Percentiles rank a stretch among this genome's conserved stretches.
Conservation (phyloP, 768 basidiomycete species). For the Rossbeevera mucosa region DNA sequence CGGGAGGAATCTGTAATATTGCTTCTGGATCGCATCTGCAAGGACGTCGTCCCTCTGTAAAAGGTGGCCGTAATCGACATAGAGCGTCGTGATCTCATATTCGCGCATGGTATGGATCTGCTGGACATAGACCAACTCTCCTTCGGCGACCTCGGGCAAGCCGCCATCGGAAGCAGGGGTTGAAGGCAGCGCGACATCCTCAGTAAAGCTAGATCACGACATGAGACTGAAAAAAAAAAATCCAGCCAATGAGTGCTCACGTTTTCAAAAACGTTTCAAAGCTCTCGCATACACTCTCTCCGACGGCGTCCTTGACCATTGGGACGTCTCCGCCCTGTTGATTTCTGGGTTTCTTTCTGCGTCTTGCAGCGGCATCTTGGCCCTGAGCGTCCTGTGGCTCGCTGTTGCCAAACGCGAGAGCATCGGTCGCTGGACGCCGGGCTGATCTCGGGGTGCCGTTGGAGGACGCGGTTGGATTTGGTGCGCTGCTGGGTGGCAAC, state of each 20-base stretch:
- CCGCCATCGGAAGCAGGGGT: slow-evolving; percentile 77
- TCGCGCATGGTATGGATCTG: slow-evolving; percentile 95
- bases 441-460: slow-evolving; percentile 31
- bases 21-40: slow-evolving; percentile 87
- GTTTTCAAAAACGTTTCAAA: slow-evolving; percentile 90
- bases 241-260: slow-evolving; percentile 43
- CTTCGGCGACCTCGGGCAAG: slow-evolving; percentile 48
- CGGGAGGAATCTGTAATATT: slow-evolving; percentile 96
- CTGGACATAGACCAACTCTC: slow-evolving; percentile 78
- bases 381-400: slow-evolving; percentile 39
- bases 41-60: slow-evolving; percentile 89
- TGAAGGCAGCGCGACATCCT: slow-evolving; percentile 70
- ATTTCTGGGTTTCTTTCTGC: slow-evolving; percentile 40
- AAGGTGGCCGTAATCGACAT: slow-evolving; percentile 91
- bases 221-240: not conserved
- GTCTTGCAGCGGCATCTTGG: slow-evolving; percentile 40
- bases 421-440: slow-evolving; percentile 45
- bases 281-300: slow-evolving; percentile 89
- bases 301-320: slow-evolving; percentile 88
- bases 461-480: slow-evolving; percentile 34
- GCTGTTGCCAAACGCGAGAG: slow-evolving; percentile 51
- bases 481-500: slow-evolving; percentile 48
- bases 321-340: slow-evolving; percentile 66
- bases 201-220: slow-evolving; percentile 63
- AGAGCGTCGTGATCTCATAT: slow-evolving; percentile 91